Percentiles rank a stretch among this genome's conserved stretches.
These are phyloP conservation scores for Brassica rapa DNA, from an alignment of 345 rosid genomes.

Conservation along the genomic window DNA sequence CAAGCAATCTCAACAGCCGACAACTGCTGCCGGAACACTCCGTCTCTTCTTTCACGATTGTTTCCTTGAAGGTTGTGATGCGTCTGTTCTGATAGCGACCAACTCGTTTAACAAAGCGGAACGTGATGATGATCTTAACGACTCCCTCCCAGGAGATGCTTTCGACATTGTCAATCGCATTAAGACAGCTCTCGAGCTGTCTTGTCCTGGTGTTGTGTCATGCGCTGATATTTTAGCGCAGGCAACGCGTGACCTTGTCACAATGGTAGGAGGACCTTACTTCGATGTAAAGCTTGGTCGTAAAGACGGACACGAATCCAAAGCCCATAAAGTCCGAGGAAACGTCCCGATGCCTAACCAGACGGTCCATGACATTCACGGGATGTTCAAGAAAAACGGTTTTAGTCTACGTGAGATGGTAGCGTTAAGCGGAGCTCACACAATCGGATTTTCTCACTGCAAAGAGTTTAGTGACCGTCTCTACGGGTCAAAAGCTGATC, in stretches of 20 bases:
- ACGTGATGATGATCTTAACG: conserved; percentile 53
- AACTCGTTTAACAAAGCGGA: conserved; percentile 56
- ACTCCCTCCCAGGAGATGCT: conserved; percentile 61
- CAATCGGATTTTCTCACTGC: conserved; percentile 68
- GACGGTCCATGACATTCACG: conserved; percentile 44
- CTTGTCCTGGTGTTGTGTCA: conserved; percentile 59
- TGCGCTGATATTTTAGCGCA: conserved; percentile 61
- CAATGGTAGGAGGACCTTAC: conserved; percentile 62
- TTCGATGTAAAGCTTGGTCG: conserved; percentile 51
- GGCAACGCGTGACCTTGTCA: conserved; percentile 57
- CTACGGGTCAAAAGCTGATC: conserved; percentile 41
- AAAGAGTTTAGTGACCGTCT: conserved; percentile 47
- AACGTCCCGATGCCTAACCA: conserved; percentile 45
- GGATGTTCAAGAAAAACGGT: conserved; percentile 44
- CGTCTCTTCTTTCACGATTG: conserved; percentile 67
- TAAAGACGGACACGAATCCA: conserved; percentile 55
- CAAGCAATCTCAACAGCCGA: conserved; percentile 43
- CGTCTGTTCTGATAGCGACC: conserved; percentile 51
- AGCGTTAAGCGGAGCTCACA: conserved; percentile 59
- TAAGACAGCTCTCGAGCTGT: conserved; percentile 54
- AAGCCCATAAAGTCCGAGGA: conserved; percentile 37
- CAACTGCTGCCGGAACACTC: conserved; percentile 61
- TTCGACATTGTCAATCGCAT: conserved; percentile 49
- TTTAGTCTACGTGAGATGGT: conserved; percentile 51
- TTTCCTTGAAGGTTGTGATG: conserved; percentile 66